Conservation (phyloP, 305 asterid genomes). For the Fraxinus nigra region DNA sequence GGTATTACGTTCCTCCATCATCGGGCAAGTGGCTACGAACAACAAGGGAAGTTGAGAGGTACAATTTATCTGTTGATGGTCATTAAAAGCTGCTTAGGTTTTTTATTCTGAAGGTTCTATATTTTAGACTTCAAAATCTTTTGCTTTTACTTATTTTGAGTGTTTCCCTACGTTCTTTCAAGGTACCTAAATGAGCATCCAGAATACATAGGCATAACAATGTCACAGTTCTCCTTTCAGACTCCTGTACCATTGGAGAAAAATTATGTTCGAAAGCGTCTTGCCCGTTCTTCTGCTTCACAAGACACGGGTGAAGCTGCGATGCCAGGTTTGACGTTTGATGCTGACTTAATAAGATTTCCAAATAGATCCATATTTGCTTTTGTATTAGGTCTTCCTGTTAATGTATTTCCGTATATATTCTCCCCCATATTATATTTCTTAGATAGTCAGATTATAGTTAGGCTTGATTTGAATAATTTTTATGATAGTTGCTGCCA, state of each 20-base stretch:
- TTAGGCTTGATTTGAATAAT: constrained; percentile 15
- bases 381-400: background rate
- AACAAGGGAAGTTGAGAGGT: constrained; percentile 58
- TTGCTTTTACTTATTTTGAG: constrained; percentile 6
- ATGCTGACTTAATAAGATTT: background rate
- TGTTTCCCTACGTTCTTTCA: constrained; percentile 21
- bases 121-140: background rate
- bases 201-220: constrained; percentile 40
- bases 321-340: background rate
- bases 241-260: constrained; percentile 70
- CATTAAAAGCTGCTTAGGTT: background rate
- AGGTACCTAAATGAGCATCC: constrained; percentile 65
- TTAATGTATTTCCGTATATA: background rate
- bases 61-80: constrained; percentile 2
- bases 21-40: constrained; percentile 65
- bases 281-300: constrained; percentile 19
- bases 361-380: background rate
- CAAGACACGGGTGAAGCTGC: background rate
- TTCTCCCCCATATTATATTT: background rate
- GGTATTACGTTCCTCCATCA: constrained; percentile 73
- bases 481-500: constrained; percentile 35
- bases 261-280: constrained; percentile 69
- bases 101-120: background rate
- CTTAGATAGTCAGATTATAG: background rate
- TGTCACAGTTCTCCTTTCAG: constrained; percentile 69